These are phyloP conservation scores for Phalaenopsis hybrid DNA, from an alignment of 116 monocot genomes.

Conservation along the genomic window DNA sequence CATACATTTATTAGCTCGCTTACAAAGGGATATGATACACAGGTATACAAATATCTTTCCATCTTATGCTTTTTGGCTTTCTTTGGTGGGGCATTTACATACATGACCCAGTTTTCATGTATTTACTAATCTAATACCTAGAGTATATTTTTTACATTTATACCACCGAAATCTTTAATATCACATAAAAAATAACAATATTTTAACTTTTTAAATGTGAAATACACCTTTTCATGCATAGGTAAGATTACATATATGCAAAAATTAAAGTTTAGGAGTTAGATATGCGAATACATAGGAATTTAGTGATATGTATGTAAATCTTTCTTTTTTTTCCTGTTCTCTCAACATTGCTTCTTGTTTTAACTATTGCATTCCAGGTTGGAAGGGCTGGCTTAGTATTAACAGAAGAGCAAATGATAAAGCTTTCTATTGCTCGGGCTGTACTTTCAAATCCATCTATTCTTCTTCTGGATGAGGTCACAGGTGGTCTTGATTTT, in stretches of 20 bases:
- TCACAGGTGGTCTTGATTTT: constrained; percentile 95
- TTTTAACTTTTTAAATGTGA: no score
- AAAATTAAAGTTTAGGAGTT: no score
- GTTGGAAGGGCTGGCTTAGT: constrained; percentile 81
- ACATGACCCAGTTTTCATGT: no score
- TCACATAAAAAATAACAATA: no score
- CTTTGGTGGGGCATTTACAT: background rate
- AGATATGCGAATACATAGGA: no score
- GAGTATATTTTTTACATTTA: no score
- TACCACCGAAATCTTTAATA: no score
- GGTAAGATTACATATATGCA: no score
- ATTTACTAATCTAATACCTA: no score
- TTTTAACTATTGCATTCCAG: constrained; percentile 30
- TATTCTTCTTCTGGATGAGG: constrained; percentile 98
- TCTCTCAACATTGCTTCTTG: background rate
- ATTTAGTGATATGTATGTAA: no score
- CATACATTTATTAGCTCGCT: constrained; percentile 87
- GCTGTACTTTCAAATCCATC: constrained; percentile 97
- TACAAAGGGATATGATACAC: constrained; percentile 84
- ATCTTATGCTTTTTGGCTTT: background rate
- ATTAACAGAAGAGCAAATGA: constrained; percentile 87
- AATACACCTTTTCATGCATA: no score
- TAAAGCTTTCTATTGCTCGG: constrained; percentile 90
- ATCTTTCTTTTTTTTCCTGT: background rate
- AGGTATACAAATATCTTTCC: constrained; percentile 31